These are phyloP conservation scores for Sclerotinia sclerotiorum DNA, from an alignment of 2,329 filamentous ascomycete genomes.

Conservation along the genomic window DNA sequence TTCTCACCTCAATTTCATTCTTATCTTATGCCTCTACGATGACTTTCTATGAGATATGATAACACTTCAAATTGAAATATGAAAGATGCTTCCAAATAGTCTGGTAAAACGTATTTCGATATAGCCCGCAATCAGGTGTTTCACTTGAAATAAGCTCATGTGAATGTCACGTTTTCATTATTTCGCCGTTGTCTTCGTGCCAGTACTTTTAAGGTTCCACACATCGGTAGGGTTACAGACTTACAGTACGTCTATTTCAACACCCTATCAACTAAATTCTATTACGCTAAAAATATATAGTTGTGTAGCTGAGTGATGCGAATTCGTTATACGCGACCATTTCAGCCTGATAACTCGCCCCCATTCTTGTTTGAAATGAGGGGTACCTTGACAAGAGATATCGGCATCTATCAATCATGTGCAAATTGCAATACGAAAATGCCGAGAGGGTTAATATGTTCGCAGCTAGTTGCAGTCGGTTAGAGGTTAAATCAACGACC, in stretches of 20 bases:
- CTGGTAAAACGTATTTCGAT: not conserved
- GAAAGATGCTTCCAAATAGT: not conserved
- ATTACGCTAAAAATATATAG: not conserved
- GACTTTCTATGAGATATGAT: not conserved
- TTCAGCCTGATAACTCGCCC: not conserved
- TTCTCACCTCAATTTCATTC: not conserved
- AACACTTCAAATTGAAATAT: not conserved
- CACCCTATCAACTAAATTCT: not conserved
- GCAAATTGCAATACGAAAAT: not conserved
- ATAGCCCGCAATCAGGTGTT: not conserved
- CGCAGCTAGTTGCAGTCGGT: not conserved
- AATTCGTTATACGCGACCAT: not conserved
- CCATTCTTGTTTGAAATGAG: not conserved
- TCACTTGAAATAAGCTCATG: not conserved
- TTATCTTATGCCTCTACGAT: not conserved
- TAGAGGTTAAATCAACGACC: conserved; percentile 1
- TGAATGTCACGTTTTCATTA: not conserved
- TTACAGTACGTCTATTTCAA: not conserved
- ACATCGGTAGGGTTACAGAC: no score
- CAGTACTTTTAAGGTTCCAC: no score
- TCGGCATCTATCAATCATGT: not conserved
- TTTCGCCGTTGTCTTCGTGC: not conserved
- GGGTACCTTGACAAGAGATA: not conserved
- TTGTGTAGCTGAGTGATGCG: not conserved
- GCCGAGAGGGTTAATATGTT: not conserved